Base-by-base conservation (phyloP, 495 filamentous ascomycete genomes). In the Daldinia loculata region DNA sequence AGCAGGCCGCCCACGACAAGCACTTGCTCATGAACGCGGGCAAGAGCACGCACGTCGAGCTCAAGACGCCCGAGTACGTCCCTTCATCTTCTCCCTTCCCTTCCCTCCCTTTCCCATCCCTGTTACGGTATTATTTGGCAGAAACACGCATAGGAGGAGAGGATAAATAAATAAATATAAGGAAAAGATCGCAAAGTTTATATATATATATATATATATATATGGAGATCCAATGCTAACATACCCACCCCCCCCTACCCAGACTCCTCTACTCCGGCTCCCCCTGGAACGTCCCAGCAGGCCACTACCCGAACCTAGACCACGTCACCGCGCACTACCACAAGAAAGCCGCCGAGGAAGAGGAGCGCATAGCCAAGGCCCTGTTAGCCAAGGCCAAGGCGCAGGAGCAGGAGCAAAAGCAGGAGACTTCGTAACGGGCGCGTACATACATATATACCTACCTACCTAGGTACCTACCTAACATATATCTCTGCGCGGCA, bases 1-100 rank as follows among this genome's bases (percentile, higher is more conserved):
- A 84, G 70, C 81, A 85, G 75, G 83, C 83, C n/a, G 82, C 82
- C 56, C 78, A 78, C 68, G 83, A 85, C 75, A 82, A 76, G 75
- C 81, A 83, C 66, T 77, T 85, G 26, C 72, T 84, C 58, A 58
- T 70, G 26, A 53, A 76, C 56, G 68, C 71, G 48, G 66, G 71
- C 61, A 76, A 71, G 69, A 80, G 70, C 74, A 66, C 36, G 9
- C 74, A 78, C 68, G 57, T 79, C 61, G 83, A 85, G 62, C 75
- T 84, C 61, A 79, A 69, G 64, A 83, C 73, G 50, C 83, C 83
- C 26, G 83, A 85, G 83, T 85, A 83, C 34, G 83, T 34, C 9
- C 8, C 9, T 11, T 34, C 12, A 34, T 34, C 29, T 2, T 29
- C 6, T 29, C 27, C 27, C 29, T 30, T 84, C 17, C 7, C 45